Percentiles rank a stretch among this genome's conserved stretches.
Evolutionary conservation across 805 yeast species (phyloP).

Genomic region (Kockiozyma suomiensis): DNA sequence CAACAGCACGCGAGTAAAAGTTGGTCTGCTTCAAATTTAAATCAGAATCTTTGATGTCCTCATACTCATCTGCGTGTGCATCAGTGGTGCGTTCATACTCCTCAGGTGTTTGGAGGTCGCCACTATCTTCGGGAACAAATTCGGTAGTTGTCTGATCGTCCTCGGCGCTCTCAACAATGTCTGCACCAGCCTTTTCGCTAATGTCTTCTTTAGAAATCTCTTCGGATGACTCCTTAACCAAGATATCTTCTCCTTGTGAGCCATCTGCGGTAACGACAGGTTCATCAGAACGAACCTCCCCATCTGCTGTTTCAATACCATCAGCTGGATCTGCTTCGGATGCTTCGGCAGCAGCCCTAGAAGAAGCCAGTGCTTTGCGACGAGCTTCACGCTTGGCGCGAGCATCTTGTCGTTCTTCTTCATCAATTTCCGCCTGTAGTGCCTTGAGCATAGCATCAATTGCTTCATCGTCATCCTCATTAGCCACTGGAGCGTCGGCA

Average conservation of each 20-base stretch:
- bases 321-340: slow-evolving; percentile 5
- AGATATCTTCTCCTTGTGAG: no score
- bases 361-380: slow-evolving; percentile 11
- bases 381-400: slow-evolving; percentile 26
- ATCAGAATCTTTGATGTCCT: not conserved
- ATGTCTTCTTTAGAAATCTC: not conserved
- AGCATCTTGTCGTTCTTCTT: slow-evolving; percentile 24
- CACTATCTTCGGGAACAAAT: not conserved
- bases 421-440: slow-evolving; percentile 30
- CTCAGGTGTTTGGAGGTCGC: not conserved
- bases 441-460: slow-evolving; percentile 43
- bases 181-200: slow-evolving; percentile 1
- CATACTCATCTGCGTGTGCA: slow-evolving; percentile 2
- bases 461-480: slow-evolving; percentile 45
- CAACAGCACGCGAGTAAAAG: slow-evolving; percentile 3
- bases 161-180: not conserved
- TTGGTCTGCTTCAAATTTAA: not conserved
- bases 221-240: not conserved
- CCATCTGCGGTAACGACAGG: no score
- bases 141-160: not conserved
- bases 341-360: slow-evolving; percentile 17
- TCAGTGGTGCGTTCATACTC: slow-evolving; percentile 6
- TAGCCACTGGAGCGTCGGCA: slow-evolving; percentile 30
- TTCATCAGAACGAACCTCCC: not conserved
- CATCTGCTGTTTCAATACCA: not conserved